Base-by-base conservation (phyloP, 768 basidiomycete species). In the Tremella mesenterica region DNA sequence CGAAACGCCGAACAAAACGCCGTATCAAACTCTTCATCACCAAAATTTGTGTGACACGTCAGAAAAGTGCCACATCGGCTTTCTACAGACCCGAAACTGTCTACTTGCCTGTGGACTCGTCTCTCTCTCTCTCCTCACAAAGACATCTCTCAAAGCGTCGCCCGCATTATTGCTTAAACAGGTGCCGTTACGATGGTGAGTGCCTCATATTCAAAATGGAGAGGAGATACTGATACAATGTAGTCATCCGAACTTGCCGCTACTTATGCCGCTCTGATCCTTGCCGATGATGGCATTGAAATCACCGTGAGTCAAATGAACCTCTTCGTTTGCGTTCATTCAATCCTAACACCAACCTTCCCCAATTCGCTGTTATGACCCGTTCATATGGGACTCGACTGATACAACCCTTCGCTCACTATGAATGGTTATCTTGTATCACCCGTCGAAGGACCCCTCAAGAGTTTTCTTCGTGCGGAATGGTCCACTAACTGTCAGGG, bases 221-320 rank as follows among this genome's bases (percentile, higher is more conserved):
- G 2, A 18, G 21, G 23, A 36, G 28, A 39, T 16, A 27, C 51
- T 27, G 29, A 30, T 14, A 45, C 16, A 18, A 20, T 3, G 12
- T 28, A 64, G 67, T 71, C 80, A 70, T 55, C 73, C 50, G 93
- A 97, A 74, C 86, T 93, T 73, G 89, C 91, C 65, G 79, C 91
- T 59, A 86, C 91, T 65, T 96, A 96, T 79, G 91, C 93, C 72
- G 88, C 90, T 64, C 86, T 99, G 71, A 96, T 96, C 77, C 89
- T 97, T 73, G 92, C 91, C 64, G 95, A 97, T 78, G 92, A 95
- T 61, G 85, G 85, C 67, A 77, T 93, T 71, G 93, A 96, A 80
- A 96, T 99, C 73, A 95, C 93, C 61, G 92, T 95, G 68, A 67
- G 89, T 82, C 18, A 52, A n/a, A n/a, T n/a, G n/a, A n/a, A n/a